Base-by-base conservation (phyloP, 257 asterid species). In the Solanum etuberosum region DNA sequence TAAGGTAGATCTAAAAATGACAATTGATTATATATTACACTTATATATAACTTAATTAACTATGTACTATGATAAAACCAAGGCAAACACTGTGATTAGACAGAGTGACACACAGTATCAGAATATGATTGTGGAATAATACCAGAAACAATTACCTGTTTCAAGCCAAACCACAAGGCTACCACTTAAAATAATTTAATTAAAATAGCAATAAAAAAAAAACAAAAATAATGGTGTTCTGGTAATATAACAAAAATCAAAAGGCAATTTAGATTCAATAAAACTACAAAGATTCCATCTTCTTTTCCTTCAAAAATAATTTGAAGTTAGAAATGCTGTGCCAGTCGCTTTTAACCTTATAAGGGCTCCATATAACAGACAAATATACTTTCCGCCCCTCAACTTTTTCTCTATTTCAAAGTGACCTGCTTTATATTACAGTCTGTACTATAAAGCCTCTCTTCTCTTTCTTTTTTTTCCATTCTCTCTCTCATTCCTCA, bases 251-350 rank as follows among this genome's bases (percentile, higher is more conserved):
- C 82, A 27, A 14, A 91, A 91, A 89, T 72, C 88, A 32, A 61
- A 88, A 90, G 92, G 89, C 46, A 46, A 29, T 20, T 29, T 65
- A n/a, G 27, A 14, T 5, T 5, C 15, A 35, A 81, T 27, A 76
- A 85, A 87, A 63, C 89, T 91, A 89, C 92, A 88, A 90, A 86
- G 23, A 83, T 87, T 89, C 88, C 90, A 84, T 88, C 90, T 90
- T 84, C 71, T 29, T 83, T 67, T 23, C 42, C 68, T 29, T 48
- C 85, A 16, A 18, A 72, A 65, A 34, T 27, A 35, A 46, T 48
- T 73, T 48, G 46, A 46, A 73, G 59, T 27, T 83, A 27, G 80
- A 86, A 86, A 86, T 29, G 68, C 48, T 83, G 81, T 48, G 32
- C 67, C 87, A 78, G 71, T 84, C 86, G 57, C 68, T 74, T 63